Evolutionary conservation across 2,329 filamentous ascomycete species (phyloP), one percentile per base, ranked within the genome.

Genomic region (Pyricularia sp.): DNA sequence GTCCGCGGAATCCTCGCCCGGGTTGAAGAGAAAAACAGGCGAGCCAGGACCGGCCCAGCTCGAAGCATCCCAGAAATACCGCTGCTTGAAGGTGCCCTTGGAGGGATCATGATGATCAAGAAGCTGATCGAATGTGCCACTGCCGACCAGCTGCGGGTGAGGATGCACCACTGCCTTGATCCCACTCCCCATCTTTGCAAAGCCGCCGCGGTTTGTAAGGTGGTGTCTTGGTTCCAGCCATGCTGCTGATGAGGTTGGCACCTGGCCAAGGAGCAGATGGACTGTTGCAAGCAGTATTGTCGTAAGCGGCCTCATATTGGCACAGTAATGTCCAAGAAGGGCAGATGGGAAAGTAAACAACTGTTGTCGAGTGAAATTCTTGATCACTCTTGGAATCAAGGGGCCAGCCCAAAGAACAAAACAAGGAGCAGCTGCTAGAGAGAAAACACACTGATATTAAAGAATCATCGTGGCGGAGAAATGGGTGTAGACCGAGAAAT

Each of bases 31-130:
- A 71, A 81, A 75, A 68, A 81, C 74, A 23, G 80, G 79, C 58
- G 77, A 78, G 17, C 78, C 77, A 0, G 79, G 75, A 0, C 79
- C 79, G 26, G 76, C 75, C 77, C 77, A 81, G 74, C 71, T 78
- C 70, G 79, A 70, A 14, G 76, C 73, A 66, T 75, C 75, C 68
- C 76, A 81, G 79, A 79, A 81, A 73, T 77, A 81, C 31, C 78
- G 74, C 73, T 81, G 78, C 70, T 74, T 73, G 70, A 82, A 82
- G 36, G 79, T 81, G 70, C 80, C 80, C 58, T 77, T 76, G 28
- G 72, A 71, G 23, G 78, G 78, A 71, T 80, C 74, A 65, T 73
- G 68, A 75, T 82, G 80, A 73, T 81, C 79, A 68, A 81, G 70
- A 26, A 79, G 77, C 76, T 82, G 80, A 69, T 81, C 75, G 66